Evolutionary conservation across 2,329 filamentous ascomycete species (phyloP).

Genomic region (Sporothrix humicola): DNA sequence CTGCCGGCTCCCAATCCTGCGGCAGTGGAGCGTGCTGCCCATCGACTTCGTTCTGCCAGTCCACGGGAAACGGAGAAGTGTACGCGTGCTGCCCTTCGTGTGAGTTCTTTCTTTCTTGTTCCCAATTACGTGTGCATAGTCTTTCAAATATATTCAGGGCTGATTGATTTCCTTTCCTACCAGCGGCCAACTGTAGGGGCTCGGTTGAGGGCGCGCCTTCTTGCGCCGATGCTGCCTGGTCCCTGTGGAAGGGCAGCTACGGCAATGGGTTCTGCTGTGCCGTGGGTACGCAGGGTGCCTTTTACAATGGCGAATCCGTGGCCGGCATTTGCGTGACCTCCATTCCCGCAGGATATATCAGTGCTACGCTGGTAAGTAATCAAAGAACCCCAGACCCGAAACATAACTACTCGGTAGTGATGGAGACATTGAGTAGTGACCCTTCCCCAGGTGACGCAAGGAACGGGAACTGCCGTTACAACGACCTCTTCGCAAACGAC

Average conservation of each 20-base stretch:
- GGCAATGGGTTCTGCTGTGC: conserved; percentile 13
- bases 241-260: conserved; percentile 16
- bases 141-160: background rate
- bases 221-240: conserved; percentile 7
- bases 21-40: conserved; percentile 13
- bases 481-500: background rate
- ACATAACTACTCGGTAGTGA: no score
- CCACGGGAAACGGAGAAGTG: conserved; percentile 13
- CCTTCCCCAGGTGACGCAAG: background rate
- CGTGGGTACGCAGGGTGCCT: conserved; percentile 8
- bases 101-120: background rate
- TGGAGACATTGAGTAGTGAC: background rate
- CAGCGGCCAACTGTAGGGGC: background rate
- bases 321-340: conserved; percentile 14
- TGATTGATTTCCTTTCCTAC: background rate
- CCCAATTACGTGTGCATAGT: background rate
- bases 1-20: conserved; percentile 11
- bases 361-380: background rate
- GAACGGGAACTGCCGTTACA: background rate
- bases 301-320: conserved; percentile 4
- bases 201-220: conserved; percentile 10
- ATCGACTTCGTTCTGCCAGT: conserved; percentile 13
- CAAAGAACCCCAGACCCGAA: background rate
- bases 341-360: conserved; percentile 9
- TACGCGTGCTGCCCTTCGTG: conserved; percentile 10